Evolutionary conservation across 495 filamentous ascomycete species (phyloP).

Genomic region (Penicillium arizonense): DNA sequence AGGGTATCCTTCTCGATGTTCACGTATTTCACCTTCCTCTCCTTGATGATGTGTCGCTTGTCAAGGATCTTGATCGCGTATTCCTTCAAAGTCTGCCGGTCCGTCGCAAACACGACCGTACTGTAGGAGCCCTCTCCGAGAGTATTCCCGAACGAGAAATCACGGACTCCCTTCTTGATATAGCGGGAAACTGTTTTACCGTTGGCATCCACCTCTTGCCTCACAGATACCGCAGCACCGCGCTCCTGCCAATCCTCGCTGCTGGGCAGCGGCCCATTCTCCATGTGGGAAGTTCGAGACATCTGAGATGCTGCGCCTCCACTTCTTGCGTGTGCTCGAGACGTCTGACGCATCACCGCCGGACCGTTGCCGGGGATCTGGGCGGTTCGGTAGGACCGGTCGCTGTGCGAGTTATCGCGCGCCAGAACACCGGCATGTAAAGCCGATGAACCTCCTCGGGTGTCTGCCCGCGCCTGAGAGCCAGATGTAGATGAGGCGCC

Average conservation of each 20-base stretch:
- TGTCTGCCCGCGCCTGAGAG: slow-evolving; percentile 54
- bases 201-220: slow-evolving; percentile 77
- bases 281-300: slow-evolving; percentile 55
- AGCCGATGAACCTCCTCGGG: slow-evolving; percentile 58
- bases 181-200: slow-evolving; percentile 77
- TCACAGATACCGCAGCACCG: slow-evolving; percentile 77
- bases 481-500: slow-evolving; percentile 60
- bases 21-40: slow-evolving; percentile 99
- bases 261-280: slow-evolving; percentile 64
- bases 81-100: slow-evolving; percentile 91
- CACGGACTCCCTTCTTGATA: slow-evolving; percentile 95
- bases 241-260: slow-evolving; percentile 96
- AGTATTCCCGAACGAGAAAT: slow-evolving; percentile 91
- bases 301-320: slow-evolving; percentile 54
- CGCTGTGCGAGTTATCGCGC: slow-evolving; percentile 69
- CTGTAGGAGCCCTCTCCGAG: slow-evolving; percentile 98
- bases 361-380: slow-evolving; percentile 57
- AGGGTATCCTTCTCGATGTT: slow-evolving; percentile 99
- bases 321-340: slow-evolving; percentile 40
- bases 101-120: slow-evolving; percentile 91
- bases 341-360: slow-evolving; percentile 48
- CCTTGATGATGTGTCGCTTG: slow-evolving; percentile 99
- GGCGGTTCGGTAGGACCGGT: slow-evolving; percentile 61
- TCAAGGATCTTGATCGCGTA: slow-evolving; percentile 98
- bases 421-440: slow-evolving; percentile 63